Conservation (phyloP, 441 rosid genomes). For the Flueggea neowawraea region DNA sequence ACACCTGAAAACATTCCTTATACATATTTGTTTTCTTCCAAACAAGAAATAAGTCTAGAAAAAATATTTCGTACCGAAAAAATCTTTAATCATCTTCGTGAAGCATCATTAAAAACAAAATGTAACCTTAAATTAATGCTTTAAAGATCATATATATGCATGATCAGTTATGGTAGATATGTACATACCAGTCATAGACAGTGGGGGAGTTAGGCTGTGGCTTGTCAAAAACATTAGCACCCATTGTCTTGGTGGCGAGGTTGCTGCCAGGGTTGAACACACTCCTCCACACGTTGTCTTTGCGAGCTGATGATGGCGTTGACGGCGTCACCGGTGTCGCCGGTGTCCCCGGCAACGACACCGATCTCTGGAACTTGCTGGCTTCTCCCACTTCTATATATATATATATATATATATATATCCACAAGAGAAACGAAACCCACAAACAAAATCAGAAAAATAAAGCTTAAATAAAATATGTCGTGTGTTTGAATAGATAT, state of each 20-base stretch:
- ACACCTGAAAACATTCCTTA: constrained; percentile 12
- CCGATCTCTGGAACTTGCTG: constrained; percentile 39
- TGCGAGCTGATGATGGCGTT: constrained; percentile 57
- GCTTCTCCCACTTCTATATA: constrained; percentile 27
- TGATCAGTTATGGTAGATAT: too few relatives aligned
- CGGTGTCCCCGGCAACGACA: constrained; percentile 53
- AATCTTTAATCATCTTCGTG: too few relatives aligned
- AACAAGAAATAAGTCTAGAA: too few relatives aligned
- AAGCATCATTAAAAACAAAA: too few relatives aligned
- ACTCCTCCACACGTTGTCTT: constrained; percentile 96
- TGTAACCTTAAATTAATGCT: too few relatives aligned
- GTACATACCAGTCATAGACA: constrained; percentile 81
- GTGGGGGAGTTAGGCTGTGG: constrained; percentile 83
- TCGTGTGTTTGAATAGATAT: too few relatives aligned
- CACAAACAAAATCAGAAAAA: neutral
- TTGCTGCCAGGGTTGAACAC: constrained; percentile 96
- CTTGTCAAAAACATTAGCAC: constrained; percentile 70
- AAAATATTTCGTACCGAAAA: neutral
- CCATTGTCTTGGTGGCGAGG: constrained; percentile 66
- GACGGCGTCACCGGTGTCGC: constrained; percentile 66
- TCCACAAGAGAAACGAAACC: neutral
- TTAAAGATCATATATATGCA: too few relatives aligned
- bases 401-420: neutral
- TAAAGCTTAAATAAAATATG: neutral
- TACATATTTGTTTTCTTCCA: neutral